Conservation (phyloP, 192 early-diverging fungal genomes). For the Umbelopsis ramanniana region DNA sequence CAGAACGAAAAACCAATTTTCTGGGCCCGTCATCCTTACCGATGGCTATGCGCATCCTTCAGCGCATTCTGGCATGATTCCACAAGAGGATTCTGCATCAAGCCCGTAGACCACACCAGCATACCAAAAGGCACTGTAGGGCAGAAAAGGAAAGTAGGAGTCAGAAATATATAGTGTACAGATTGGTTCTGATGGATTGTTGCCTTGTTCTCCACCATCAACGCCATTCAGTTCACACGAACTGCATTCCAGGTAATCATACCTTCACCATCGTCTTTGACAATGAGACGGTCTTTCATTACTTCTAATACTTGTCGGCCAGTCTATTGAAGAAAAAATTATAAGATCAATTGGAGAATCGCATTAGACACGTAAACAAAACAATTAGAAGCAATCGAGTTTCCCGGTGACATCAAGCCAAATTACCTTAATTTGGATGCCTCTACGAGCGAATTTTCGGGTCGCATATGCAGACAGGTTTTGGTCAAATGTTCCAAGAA, state of each 20-base stretch:
- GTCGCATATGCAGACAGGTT: constrained; percentile 76
- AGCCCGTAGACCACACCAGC: constrained; percentile 79
- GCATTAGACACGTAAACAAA: too few species aligned
- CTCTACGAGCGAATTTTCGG: constrained; percentile 70
- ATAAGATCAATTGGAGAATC: not conserved
- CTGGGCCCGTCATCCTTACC: constrained; percentile 17
- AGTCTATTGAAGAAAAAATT: not conserved
- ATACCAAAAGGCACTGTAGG: constrained; percentile 63
- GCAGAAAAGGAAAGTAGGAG: not conserved
- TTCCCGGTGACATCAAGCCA: not conserved
- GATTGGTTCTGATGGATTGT: too few species aligned
- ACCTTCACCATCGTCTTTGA: constrained; percentile 56
- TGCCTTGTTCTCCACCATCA: too few species aligned
- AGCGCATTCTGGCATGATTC: constrained; percentile 51
- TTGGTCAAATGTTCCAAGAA: constrained; percentile 78
- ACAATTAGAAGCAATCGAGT: not conserved
- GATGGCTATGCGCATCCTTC: constrained; percentile 35
- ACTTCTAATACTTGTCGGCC: constrained; percentile 52
- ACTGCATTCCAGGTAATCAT: not conserved
- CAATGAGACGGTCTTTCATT: constrained; percentile 49
- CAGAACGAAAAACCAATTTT: not conserved
- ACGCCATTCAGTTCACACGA: not conserved
- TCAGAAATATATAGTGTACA: too few species aligned
- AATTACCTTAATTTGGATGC: constrained; percentile 72
- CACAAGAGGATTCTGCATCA: constrained; percentile 64